Percentiles rank a stretch among this genome's conserved stretches.
Evolutionary conservation across 2,329 filamentous ascomycete species (phyloP).

Genomic region (Aspergillaceae sp.): DNA sequence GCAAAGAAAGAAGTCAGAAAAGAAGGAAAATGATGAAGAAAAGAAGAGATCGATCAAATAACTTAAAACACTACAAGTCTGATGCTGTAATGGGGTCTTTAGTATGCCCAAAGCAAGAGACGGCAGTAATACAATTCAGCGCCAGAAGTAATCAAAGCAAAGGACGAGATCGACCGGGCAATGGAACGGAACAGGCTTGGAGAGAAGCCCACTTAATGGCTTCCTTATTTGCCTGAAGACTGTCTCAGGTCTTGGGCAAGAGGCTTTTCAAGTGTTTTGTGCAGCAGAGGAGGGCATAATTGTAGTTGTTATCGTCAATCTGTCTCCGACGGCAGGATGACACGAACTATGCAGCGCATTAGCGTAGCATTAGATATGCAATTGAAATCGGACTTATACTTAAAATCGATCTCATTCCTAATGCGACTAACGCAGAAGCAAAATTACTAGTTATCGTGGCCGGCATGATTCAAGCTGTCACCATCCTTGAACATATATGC

Average conservation of each 20-base stretch:
- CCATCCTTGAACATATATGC: background rate
- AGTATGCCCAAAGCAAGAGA: too few relatives aligned
- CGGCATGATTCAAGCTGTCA: background rate
- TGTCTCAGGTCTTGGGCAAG: background rate
- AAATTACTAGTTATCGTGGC: too few relatives aligned
- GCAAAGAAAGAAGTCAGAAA: slow-evolving; percentile 1
- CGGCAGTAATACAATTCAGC: too few relatives aligned
- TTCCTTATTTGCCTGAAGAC: background rate
- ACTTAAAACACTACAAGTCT: too few relatives aligned
- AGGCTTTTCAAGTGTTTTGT: background rate
- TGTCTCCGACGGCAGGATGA: too few relatives aligned
- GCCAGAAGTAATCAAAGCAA: slow-evolving; percentile 8
- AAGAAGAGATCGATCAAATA: background rate
- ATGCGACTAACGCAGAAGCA: too few relatives aligned
- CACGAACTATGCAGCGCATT: too few relatives aligned
- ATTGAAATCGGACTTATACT: too few relatives aligned
- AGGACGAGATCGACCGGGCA: slow-evolving; percentile 12
- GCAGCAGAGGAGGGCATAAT: background rate
- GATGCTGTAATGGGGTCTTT: too few relatives aligned
- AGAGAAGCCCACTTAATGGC: background rate
- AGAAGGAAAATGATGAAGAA: slow-evolving; percentile 3
- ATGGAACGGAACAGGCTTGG: background rate
- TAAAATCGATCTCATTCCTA: too few relatives aligned
- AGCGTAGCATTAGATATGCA: too few relatives aligned
- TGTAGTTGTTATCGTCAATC: background rate